Conservation (phyloP, 768 basidiomycete species). For the Calocera viscosa region DNA sequence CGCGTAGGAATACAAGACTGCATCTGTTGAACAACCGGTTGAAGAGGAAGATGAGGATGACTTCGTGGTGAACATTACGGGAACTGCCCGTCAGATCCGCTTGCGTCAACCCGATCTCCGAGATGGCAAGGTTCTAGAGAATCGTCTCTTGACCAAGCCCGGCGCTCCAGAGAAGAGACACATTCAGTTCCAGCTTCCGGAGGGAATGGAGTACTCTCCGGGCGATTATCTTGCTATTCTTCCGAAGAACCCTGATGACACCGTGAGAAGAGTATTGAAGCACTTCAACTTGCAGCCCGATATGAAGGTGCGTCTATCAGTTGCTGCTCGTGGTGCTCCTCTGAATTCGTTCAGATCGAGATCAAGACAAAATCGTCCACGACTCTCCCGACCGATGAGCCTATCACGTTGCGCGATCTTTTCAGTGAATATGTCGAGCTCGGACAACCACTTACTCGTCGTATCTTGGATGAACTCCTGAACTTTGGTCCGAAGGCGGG, state of each 20-base stretch:
- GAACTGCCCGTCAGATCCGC: not conserved
- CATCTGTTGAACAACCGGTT: not conserved
- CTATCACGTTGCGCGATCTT: constrained; percentile 30
- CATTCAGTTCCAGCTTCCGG: constrained; percentile 12
- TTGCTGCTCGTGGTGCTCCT: not conserved
- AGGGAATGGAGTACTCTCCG: constrained; percentile 10
- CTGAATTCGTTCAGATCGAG: not conserved
- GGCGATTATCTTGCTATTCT: constrained; percentile 16
- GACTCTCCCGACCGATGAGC: constrained; percentile 31
- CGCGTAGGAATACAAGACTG: constrained; percentile 4
- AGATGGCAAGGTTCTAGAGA: constrained; percentile 1
- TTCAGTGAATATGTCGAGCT: constrained; percentile 38
- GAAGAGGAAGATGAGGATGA: not conserved
- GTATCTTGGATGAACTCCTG: constrained; percentile 30
- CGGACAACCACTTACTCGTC: constrained; percentile 36
- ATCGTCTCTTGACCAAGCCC: constrained; percentile 7
- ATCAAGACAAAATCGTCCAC: constrained; percentile 24
- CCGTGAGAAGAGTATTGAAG: not conserved
- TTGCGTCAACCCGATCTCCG: constrained; percentile 11
- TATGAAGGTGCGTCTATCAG: not conserved
- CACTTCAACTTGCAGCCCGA: not conserved
- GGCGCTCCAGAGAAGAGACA: constrained; percentile 11
- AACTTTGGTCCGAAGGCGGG: constrained; percentile 21
- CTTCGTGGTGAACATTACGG: constrained; percentile 5
- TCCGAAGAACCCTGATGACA: not conserved